These are phyloP conservation scores for Trichoderma sp. DNA, from an alignment of 2,329 filamentous ascomycete genomes.

Conservation along the genomic window DNA sequence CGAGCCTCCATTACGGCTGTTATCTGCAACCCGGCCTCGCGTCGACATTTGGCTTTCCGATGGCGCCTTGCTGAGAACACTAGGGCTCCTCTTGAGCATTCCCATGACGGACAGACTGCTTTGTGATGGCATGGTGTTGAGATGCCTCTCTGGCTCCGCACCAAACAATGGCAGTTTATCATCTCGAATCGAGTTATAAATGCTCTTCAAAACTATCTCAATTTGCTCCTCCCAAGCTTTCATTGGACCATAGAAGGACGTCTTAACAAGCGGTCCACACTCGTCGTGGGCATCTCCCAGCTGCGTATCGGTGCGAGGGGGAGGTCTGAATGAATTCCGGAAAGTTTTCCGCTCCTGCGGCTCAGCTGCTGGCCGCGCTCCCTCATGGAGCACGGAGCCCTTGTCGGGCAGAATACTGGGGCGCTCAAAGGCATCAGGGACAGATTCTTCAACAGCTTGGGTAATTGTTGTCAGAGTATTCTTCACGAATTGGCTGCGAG, in stretches of 20 bases:
- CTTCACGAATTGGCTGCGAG: constrained; percentile 87
- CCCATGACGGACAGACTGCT: constrained; percentile 71
- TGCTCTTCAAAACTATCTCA: constrained; percentile 86
- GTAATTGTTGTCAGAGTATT: constrained; percentile 92
- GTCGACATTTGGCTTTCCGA: constrained; percentile 73
- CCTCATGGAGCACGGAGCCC: constrained; percentile 34
- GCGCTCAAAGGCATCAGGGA: constrained; percentile 62
- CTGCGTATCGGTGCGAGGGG: constrained; percentile 46
- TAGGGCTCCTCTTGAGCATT: constrained; percentile 81
- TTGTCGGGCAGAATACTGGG: constrained; percentile 54
- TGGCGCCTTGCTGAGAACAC: constrained; percentile 87
- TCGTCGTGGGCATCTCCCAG: constrained; percentile 47
- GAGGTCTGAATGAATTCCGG: constrained; percentile 51
- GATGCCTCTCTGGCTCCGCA: constrained; percentile 50
- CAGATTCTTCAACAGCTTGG: constrained; percentile 71
- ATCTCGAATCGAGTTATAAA: constrained; percentile 85
- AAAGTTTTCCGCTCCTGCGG: constrained; percentile 40
- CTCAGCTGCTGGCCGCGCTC: constrained; percentile 36
- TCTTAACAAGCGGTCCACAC: constrained; percentile 74
- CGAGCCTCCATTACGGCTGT: constrained; percentile 51
- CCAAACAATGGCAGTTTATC: constrained; percentile 85
- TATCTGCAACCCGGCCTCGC: constrained; percentile 69
- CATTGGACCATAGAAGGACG: constrained; percentile 70
- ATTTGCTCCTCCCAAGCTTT: constrained; percentile 86
- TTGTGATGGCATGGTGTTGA: constrained; percentile 42